Evolutionary conservation across 495 filamentous ascomycete species (phyloP).

Genomic region (Acidomyces sp.): DNA sequence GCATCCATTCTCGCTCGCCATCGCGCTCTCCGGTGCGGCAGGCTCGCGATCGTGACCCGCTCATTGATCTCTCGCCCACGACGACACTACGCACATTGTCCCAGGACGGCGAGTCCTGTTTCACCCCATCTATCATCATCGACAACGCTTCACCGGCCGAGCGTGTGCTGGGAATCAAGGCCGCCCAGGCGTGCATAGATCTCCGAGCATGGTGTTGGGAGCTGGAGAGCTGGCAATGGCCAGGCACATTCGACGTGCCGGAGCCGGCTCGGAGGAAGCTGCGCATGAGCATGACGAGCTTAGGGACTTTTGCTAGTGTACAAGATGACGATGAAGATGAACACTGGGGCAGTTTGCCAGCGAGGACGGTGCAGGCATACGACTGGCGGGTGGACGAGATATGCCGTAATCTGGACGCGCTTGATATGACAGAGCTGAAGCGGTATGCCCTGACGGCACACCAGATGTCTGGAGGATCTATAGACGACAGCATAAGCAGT

Average conservation of each 20-base stretch:
- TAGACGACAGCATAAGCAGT: constrained; percentile 38
- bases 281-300: constrained; percentile 6
- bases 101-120: constrained; percentile 5
- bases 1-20: constrained; percentile 12
- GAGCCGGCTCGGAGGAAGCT: constrained; percentile 17
- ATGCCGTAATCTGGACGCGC: constrained; percentile 55
- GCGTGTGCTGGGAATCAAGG: constrained; percentile 45
- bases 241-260: constrained; percentile 33
- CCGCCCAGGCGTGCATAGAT: constrained; percentile 59
- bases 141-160: constrained; percentile 23
- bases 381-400: constrained; percentile 69
- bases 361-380: constrained; percentile 47
- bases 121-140: constrained; percentile 19
- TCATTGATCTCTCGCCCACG: constrained; percentile 27
- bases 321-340: constrained; percentile 19
- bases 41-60: constrained; percentile 15
- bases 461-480: constrained; percentile 41
- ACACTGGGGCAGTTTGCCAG: constrained; percentile 53
- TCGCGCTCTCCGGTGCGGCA: constrained; percentile 12
- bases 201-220: constrained; percentile 68
- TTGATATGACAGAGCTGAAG: constrained; percentile 86
- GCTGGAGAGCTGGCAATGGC: constrained; percentile 65
- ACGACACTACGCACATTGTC: constrained; percentile 26
- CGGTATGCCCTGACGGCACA: constrained; percentile 72
- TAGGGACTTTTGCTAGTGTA: neutral